These are phyloP conservation scores for Phoma herbarum DNA, from an alignment of 2,329 filamentous ascomycete species.

Conservation along the genomic window DNA sequence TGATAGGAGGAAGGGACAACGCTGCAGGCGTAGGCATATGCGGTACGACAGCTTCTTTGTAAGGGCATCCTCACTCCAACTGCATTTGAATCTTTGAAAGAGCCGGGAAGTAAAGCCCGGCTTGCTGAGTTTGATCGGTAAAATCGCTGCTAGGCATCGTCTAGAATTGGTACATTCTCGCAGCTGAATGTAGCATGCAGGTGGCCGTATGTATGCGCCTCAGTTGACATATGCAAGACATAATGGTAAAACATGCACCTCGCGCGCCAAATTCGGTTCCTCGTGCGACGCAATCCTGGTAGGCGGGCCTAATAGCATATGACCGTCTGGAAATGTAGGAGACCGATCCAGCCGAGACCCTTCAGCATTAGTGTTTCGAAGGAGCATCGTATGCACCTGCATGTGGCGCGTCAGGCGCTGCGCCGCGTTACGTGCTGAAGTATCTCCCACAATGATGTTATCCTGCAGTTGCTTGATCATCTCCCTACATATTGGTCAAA, in stretches of 20 bases:
- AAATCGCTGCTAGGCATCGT: neutral
- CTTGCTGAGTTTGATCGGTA: slow-evolving; percentile 1
- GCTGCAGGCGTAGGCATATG: slow-evolving; percentile 5
- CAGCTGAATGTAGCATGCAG: slow-evolving; percentile 1
- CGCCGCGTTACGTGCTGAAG: neutral
- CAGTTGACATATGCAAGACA: slow-evolving; percentile 13
- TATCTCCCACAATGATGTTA: no score
- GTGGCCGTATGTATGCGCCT: neutral
- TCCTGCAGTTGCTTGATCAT: neutral
- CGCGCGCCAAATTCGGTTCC: neutral
- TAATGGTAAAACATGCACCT: slow-evolving; percentile 7
- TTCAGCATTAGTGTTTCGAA: neutral
- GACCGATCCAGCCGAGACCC: neutral
- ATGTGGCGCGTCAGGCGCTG: neutral
- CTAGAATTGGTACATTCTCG: neutral
- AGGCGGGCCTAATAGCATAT: neutral
- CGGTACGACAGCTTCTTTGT: slow-evolving; percentile 1
- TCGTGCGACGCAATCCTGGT: slow-evolving; percentile 7
- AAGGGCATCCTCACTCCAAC: neutral
- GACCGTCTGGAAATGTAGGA: slow-evolving; percentile 9
- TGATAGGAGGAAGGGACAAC: slow-evolving; percentile 1
- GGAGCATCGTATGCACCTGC: neutral
- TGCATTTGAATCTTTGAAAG: neutral
- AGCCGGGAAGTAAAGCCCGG: neutral
- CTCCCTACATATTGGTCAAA: neutral